Evolutionary conservation across 768 basidiomycete species (phyloP).

Genomic region (Leccinum truebloodii): DNA sequence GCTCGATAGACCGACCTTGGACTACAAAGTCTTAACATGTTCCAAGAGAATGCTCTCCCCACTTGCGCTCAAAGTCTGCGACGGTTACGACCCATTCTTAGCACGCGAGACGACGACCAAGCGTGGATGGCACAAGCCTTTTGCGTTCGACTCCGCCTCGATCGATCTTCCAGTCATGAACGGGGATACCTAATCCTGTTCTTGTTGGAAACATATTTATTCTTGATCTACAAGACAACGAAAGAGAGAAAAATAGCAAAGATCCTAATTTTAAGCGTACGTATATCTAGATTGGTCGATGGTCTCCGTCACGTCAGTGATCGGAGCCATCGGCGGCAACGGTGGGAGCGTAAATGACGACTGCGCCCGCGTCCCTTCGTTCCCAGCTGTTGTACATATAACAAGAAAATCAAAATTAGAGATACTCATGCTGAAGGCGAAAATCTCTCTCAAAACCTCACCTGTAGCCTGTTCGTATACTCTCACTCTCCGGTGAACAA

Average conservation of each 20-base stretch:
- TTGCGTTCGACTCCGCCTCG: too few species aligned
- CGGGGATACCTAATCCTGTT: neutral
- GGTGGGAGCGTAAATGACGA: slow-evolving; percentile 42
- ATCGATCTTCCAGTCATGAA: too few species aligned
- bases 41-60: slow-evolving; percentile 81
- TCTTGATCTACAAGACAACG: neutral
- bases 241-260: neutral
- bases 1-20: neutral
- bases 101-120: too few species aligned
- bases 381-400: neutral
- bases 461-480: slow-evolving; percentile 30
- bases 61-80: slow-evolving; percentile 74
- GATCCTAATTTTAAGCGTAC: slow-evolving; percentile 3
- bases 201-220: neutral
- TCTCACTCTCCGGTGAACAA: slow-evolving; percentile 32
- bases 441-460: slow-evolving; percentile 1
- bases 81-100: slow-evolving; percentile 35
- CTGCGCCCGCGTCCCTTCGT: slow-evolving; percentile 13
- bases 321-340: slow-evolving; percentile 31
- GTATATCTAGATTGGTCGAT: slow-evolving; percentile 12
- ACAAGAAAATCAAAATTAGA: slow-evolving; percentile 1
- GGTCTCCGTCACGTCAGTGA: slow-evolving; percentile 21
- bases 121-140: too few species aligned
- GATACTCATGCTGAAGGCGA: neutral
- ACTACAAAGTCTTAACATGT: slow-evolving; percentile 84